A percentile compares a stretch with the other conserved stretches of the same genome.
Conservation (phyloP, 768 basidiomycete genomes). For the Suillus tomentosus region DNA sequence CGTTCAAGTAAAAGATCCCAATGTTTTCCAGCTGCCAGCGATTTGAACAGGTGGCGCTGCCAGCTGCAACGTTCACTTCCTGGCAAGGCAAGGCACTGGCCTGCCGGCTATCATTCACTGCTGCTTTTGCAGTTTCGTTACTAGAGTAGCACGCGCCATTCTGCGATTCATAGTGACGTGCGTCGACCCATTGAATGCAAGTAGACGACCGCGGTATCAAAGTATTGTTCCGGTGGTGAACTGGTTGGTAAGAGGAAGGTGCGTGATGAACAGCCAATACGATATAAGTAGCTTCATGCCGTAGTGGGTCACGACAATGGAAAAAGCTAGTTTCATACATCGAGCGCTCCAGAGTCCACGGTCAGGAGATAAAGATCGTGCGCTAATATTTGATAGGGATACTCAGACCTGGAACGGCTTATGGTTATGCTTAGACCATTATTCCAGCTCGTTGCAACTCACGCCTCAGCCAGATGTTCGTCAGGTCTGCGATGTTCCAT, state of each 20-base stretch:
- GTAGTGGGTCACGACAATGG: neutral
- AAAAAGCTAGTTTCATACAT: neutral
- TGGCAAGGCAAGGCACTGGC: neutral
- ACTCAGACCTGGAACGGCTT: too few species aligned
- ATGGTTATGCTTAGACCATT: too few species aligned
- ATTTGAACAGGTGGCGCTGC: neutral
- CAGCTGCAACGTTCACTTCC: neutral
- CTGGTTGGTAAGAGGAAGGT: neutral
- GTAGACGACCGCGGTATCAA: neutral
- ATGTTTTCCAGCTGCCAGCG: neutral
- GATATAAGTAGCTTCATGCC: neutral
- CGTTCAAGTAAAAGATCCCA: constrained; percentile 21
- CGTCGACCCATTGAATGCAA: neutral
- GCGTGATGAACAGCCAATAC: neutral
- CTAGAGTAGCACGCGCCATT: neutral
- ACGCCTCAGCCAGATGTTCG: neutral
- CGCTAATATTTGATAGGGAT: neutral
- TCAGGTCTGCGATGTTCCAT: neutral
- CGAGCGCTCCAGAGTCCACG: neutral
- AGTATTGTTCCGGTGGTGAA: neutral
- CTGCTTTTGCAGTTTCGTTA: neutral
- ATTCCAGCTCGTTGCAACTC: neutral
- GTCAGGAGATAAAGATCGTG: neutral
- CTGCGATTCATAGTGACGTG: neutral
- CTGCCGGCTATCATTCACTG: neutral